Base-by-base conservation (phyloP, 345 rosid species). In the Physaria fendleri region DNA sequence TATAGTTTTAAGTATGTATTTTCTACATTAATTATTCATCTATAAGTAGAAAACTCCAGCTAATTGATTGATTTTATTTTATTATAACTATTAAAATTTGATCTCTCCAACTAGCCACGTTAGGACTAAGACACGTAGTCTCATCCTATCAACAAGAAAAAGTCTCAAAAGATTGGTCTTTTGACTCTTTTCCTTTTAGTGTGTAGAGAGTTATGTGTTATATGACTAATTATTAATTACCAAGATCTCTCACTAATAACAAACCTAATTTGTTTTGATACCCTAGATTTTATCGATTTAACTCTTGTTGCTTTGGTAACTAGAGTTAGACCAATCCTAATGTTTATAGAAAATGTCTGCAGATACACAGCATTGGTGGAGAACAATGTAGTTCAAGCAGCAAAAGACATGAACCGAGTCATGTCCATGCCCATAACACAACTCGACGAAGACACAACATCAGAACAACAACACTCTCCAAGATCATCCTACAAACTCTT, bases 321-420 rank as follows among this genome's bases (percentile, higher is more conserved):
- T n/a, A n/a, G n/a, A n/a, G n/a, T n/a, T n/a, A n/a, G n/a, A n/a
- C n/a, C 29, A 39, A 10, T 8, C 45, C 23, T 10, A 20, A 20
- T 10, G 18, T 32, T 4, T 2, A 16, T 30, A 8, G 1, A 14
- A 14, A 9, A 45, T 58, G 34, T 61, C 21, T 58, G 56, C 69
- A 87, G 95, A 56, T 85, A 78, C 66, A 88, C 94, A 35, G 94
- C 94, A 27, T 56, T 88, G 2, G 94, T 88, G 24, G 90, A 83
- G 64, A 77, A 72, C 45, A 78, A 88, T 66, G 86, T 63, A 8
- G 2, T 13, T 21, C 88, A 88, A 70, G 96, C 94, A 38, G 80
- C 85, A 6, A 76, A 45, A 37, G 96, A 88, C 74, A 88, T 85
- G 82, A 72, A 66, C 58, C 78, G 72, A 62, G 83, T 88, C 10